These are phyloP conservation scores for Barbarea vulgaris DNA, from an alignment of 345 rosid genomes.

Conservation along the genomic window DNA sequence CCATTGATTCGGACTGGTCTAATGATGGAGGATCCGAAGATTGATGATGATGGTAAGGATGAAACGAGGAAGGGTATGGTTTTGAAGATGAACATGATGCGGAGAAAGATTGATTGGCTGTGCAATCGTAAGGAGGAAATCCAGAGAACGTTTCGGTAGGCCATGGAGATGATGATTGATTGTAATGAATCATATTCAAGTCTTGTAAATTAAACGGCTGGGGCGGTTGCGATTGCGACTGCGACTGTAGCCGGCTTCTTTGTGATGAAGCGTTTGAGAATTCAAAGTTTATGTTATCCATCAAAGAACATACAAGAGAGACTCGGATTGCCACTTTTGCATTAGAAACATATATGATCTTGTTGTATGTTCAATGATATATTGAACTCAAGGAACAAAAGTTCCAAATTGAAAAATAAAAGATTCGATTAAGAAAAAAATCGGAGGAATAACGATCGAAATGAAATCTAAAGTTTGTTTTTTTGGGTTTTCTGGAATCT, in stretches of 20 bases:
- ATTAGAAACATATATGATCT: constrained; percentile 39
- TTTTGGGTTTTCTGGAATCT: constrained; percentile 12
- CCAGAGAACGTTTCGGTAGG: constrained; percentile 20
- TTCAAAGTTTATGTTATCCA: constrained; percentile 42
- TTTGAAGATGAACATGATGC: constrained; percentile 43
- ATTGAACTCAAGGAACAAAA: not conserved
- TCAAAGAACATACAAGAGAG: constrained; percentile 25
- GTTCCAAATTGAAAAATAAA: not conserved
- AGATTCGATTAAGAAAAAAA: constrained; percentile 6
- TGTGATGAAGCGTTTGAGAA: constrained; percentile 33
- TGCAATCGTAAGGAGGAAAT: constrained; percentile 27
- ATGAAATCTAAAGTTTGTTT: constrained; percentile 26
- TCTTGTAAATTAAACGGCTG: constrained; percentile 34
- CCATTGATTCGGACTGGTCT: constrained; percentile 25
- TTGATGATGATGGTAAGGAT: constrained; percentile 32
- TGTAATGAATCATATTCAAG: constrained; percentile 38
- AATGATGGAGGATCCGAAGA: constrained; percentile 18
- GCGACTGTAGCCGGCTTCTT: constrained; percentile 33
- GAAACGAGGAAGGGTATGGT: constrained; percentile 30
- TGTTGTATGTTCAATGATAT: constrained; percentile 25
- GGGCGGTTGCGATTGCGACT: constrained; percentile 21
- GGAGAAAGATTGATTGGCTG: constrained; percentile 25
- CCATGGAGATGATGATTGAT: constrained; percentile 37
- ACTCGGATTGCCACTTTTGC: not conserved
- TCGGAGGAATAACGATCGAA: not conserved